Percentiles rank a stretch among this genome's conserved stretches.
Evolutionary conservation across 2,329 filamentous ascomycete genomes (phyloP).

Genomic region (Pyrenophora seminiperda): DNA sequence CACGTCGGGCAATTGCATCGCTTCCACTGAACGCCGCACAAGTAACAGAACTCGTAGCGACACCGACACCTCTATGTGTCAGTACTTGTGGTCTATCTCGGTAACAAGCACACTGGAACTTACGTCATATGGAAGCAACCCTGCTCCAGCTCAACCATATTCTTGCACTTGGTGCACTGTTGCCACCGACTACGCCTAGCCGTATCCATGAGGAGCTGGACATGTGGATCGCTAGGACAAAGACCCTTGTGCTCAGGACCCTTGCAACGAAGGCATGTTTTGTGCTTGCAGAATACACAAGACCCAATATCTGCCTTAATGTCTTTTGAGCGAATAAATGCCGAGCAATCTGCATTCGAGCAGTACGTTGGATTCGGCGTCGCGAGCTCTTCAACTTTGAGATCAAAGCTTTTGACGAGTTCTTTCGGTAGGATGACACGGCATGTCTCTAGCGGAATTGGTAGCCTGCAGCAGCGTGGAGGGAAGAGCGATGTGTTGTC

Average conservation of each 20-base stretch:
- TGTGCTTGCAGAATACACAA: constrained; percentile 17
- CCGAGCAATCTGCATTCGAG: constrained; percentile 12
- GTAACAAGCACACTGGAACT: too few relatives aligned
- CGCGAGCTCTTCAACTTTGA: constrained; percentile 24
- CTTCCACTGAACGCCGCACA: constrained; percentile 26
- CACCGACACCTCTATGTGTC: constrained; percentile 10
- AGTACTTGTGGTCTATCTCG: too few relatives aligned
- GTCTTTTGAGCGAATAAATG: constrained; percentile 17
- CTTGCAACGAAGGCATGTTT: constrained; percentile 24
- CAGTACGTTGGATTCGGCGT: constrained; percentile 27
- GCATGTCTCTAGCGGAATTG: constrained; percentile 21
- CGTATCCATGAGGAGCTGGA: constrained; percentile 20
- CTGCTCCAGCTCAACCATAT: constrained; percentile 20
- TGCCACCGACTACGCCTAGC: constrained; percentile 27
- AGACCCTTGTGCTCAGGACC: constrained; percentile 10
- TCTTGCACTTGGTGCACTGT: constrained; percentile 23
- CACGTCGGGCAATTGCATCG: constrained; percentile 12
- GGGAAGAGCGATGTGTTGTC: constrained; percentile 29
- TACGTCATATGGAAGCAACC: constrained; percentile 29
- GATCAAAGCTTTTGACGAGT: constrained; percentile 16
- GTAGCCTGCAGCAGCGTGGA: constrained; percentile 26
- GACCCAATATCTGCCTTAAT: constrained; percentile 12
- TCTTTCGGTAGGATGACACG: constrained; percentile 12
- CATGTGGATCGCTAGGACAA: constrained; percentile 20
- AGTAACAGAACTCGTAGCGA: constrained; percentile 26